These are phyloP conservation scores for Talaromyces sp. DNA, from an alignment of 2,329 filamentous ascomycete species.

Conservation along the genomic window DNA sequence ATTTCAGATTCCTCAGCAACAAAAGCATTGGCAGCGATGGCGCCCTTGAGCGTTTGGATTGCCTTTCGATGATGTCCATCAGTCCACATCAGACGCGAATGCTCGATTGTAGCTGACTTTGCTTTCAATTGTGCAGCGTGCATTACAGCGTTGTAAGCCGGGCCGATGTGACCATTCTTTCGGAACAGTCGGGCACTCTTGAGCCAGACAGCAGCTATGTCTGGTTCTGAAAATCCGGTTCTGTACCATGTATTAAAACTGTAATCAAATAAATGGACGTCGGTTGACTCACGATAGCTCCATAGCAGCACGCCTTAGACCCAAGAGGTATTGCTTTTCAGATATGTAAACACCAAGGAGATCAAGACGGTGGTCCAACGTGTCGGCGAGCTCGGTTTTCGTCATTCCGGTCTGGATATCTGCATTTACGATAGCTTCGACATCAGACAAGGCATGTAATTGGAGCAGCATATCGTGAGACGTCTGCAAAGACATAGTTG, in stretches of 20 bases:
- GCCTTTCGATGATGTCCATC: constrained; percentile 92
- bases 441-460: constrained; percentile 80
- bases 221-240: constrained; percentile 14
- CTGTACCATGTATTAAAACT: constrained; percentile 1
- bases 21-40: constrained; percentile 79
- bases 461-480: constrained; percentile 83
- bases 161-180: constrained; percentile 60
- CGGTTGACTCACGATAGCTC: constrained; percentile 54
- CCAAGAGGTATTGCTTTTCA: constrained; percentile 91
- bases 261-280: too few relatives aligned
- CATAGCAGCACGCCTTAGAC: constrained; percentile 83
- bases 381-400: constrained; percentile 43
- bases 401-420: constrained; percentile 28
- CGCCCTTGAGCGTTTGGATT: constrained; percentile 83
- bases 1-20: constrained; percentile 45
- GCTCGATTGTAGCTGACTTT: constrained; percentile 85
- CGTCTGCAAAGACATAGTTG: constrained; percentile 75
- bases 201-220: constrained; percentile 27
- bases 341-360: constrained; percentile 82
- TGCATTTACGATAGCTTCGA: constrained; percentile 68
- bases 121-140: constrained; percentile 83
- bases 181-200: constrained; percentile 20
- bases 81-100: constrained; percentile 87
- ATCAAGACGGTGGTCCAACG: constrained; percentile 74
- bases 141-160: constrained; percentile 90